Conservation (phyloP, 345 rosid genomes). For the Linum lewisii region DNA sequence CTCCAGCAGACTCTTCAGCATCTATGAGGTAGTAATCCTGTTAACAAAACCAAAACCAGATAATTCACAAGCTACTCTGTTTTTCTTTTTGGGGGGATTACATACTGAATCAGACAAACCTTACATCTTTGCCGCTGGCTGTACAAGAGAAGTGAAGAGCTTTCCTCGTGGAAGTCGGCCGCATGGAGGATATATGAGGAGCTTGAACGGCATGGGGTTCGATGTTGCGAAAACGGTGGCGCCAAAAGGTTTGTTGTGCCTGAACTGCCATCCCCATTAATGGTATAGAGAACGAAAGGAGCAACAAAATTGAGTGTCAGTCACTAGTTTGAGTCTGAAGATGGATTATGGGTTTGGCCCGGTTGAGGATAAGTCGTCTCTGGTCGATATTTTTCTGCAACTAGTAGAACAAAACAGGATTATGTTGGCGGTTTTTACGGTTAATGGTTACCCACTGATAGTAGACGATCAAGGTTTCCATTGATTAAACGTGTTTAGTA, state of each 20-base stretch:
- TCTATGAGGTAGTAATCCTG: constrained; percentile 86
- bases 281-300: not conserved
- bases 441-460: no score
- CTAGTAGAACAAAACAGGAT: no score
- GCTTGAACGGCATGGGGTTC: not conserved
- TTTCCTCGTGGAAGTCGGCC: constrained; percentile 14
- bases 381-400: not conserved
- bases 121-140: constrained; percentile 40
- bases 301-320: not conserved
- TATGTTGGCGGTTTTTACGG: no score
- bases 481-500: no score
- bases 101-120: not conserved
- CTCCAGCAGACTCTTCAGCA: constrained; percentile 80
- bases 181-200: not conserved
- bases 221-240: not conserved
- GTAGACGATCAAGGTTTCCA: no score
- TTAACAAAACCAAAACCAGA: not conserved
- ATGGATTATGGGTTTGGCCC: not conserved
- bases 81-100: not conserved
- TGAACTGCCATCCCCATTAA: not conserved
- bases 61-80: not conserved
- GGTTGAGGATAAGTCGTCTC: not conserved
- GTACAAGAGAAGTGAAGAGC: constrained; percentile 29
- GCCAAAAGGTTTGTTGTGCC: not conserved
- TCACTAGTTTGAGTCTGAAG: no score